phyloP scores from a whole-genome alignment of 140 eudicot species.

The Anethum foeniculum region DNA sequence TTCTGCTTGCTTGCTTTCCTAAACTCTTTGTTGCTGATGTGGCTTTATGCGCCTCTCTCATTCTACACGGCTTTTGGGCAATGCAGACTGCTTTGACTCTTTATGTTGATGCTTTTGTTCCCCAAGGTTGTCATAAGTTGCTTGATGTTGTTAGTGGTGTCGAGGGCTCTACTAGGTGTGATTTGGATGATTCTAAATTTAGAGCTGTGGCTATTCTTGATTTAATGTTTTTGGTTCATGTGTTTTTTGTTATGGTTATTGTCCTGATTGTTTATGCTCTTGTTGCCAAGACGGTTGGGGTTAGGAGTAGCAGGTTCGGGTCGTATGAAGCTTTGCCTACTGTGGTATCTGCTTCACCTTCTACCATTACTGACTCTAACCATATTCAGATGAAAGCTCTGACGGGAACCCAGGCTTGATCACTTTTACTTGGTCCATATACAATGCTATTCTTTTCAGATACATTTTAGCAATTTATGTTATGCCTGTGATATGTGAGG shows the following conservation, averaged over 20 bases:
- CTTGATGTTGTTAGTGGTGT: constrained; percentile 77
- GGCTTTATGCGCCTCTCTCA: constrained; percentile 49
- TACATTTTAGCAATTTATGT: background rate
- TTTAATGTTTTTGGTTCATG: constrained; percentile 64
- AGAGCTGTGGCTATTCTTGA: constrained; percentile 78
- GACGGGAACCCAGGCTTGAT: constrained; percentile 73
- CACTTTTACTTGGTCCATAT: background rate
- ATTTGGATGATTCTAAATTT: constrained; percentile 67
- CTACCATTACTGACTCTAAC: constrained; percentile 34
- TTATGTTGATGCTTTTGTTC: constrained; percentile 76
- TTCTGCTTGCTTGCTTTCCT: constrained; percentile 57
- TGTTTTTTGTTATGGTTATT: constrained; percentile 42
- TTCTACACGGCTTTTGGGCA: constrained; percentile 75
- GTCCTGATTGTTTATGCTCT: constrained; percentile 43
- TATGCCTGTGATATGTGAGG: background rate
- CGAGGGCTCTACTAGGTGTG: constrained; percentile 86
- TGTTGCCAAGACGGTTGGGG: constrained; percentile 52
- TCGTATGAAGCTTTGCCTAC: constrained; percentile 73
- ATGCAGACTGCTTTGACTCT: constrained; percentile 74
- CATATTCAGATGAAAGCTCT: constrained; percentile 83
- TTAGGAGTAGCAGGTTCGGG: constrained; percentile 45
- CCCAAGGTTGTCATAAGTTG: constrained; percentile 82
- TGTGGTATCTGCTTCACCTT: constrained; percentile 25
- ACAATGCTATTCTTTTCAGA: background rate
- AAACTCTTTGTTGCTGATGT: constrained; percentile 64